Conservation (phyloP, 2,329 filamentous ascomycete genomes). For the Curvularia hawaiiensis region DNA sequence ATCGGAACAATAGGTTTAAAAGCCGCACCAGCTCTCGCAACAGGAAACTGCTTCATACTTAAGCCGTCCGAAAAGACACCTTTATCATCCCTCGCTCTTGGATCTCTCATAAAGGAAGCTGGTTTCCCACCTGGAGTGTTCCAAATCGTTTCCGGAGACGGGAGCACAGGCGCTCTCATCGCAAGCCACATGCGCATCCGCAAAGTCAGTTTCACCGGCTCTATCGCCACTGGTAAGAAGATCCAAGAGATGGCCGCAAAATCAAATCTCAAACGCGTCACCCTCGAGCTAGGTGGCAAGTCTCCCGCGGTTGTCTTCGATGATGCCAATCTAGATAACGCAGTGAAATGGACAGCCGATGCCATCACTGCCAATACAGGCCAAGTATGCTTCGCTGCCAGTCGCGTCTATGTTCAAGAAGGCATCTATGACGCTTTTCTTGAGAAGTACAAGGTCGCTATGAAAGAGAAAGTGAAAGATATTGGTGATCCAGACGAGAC, state of each 20-base stretch:
- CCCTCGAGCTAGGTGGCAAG: slow-evolving; percentile 53
- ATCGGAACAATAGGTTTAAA: slow-evolving; percentile 47
- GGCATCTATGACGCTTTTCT: slow-evolving; percentile 47
- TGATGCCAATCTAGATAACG: slow-evolving; percentile 52
- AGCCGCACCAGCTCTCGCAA: slow-evolving; percentile 43
- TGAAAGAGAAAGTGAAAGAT: slow-evolving; percentile 38
- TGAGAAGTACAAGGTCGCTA: slow-evolving; percentile 41
- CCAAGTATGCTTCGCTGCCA: slow-evolving; percentile 47
- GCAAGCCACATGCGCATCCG: slow-evolving; percentile 48
- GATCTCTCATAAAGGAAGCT: slow-evolving; percentile 42
- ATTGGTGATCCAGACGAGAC: slow-evolving; percentile 40
- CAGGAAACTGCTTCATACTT: slow-evolving; percentile 46
- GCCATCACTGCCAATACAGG: slow-evolving; percentile 47
- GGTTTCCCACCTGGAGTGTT: slow-evolving; percentile 51
- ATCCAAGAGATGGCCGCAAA: slow-evolving; percentile 50
- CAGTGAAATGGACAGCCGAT: slow-evolving; percentile 42
- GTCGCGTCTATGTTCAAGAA: slow-evolving; percentile 48
- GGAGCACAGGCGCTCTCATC: slow-evolving; percentile 46
- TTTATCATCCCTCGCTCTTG: slow-evolving; percentile 41
- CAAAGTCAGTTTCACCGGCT: slow-evolving; percentile 52
- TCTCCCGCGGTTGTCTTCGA: slow-evolving; percentile 53
- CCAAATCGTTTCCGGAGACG: slow-evolving; percentile 47
- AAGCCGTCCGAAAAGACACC: slow-evolving; percentile 47
- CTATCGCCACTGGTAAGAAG: slow-evolving; percentile 45
- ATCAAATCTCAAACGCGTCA: slow-evolving; percentile 51